phyloP scores from a whole-genome alignment of 2,329 filamentous ascomycete genomes.

The Exserohilum turcica region DNA sequence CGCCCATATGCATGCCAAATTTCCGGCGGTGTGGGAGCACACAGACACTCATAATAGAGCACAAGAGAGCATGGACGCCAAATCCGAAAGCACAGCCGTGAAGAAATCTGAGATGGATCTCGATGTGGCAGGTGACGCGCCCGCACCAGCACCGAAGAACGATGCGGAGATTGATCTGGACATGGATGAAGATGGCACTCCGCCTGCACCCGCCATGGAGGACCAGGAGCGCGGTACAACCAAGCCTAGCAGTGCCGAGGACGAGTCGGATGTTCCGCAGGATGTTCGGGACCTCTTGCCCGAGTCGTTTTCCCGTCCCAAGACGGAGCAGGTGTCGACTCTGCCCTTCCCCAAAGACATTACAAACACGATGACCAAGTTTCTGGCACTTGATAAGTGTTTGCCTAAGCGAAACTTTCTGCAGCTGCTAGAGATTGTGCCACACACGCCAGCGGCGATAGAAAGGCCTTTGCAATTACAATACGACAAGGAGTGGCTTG shows the following conservation, averaged over 20 bases:
- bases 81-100: conserved; percentile 6
- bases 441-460: conserved; percentile 31
- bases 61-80: conserved; percentile 19
- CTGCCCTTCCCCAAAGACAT: conserved; percentile 71
- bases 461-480: conserved; percentile 64
- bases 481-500: conserved; percentile 95
- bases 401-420: conserved; percentile 79
- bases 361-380: conserved; percentile 77
- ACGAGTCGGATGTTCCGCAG: conserved; percentile 57
- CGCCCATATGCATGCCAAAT: conserved; percentile 91
- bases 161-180: conserved; percentile 50
- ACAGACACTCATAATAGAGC: conserved; percentile 56
- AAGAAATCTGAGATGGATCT: conserved; percentile 65
- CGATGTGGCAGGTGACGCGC: conserved; percentile 61
- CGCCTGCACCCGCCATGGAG: background rate
- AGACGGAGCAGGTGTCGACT: conserved; percentile 28
- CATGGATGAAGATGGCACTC: conserved; percentile 43
- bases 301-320: conserved; percentile 66
- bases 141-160: conserved; percentile 30
- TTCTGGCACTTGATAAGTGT: conserved; percentile 92
- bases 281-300: conserved; percentile 76
- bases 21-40: conserved; percentile 66
- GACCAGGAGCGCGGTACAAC: conserved; percentile 12
- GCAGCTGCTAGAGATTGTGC: conserved; percentile 68
- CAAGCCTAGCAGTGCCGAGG: conserved; percentile 1